Conservation (phyloP, 495 filamentous ascomycete species). For the Sphaerosporella brunnea region DNA sequence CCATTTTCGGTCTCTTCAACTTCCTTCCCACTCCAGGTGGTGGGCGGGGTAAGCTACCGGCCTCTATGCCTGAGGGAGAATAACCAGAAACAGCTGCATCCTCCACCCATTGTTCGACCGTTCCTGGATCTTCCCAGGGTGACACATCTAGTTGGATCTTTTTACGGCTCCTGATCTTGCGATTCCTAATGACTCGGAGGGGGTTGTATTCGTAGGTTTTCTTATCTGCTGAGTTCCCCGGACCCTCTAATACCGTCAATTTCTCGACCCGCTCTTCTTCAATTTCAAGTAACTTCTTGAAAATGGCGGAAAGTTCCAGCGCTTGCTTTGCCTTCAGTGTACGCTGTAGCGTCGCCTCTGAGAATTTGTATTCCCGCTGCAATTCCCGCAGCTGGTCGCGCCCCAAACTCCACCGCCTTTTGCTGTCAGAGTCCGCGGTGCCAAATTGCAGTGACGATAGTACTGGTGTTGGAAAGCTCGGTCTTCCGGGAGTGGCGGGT, state of each 20-base stretch:
- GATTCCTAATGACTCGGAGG: slow-evolving; percentile 23
- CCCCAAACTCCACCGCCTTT: slow-evolving; percentile 11
- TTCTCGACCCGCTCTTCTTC: neutral
- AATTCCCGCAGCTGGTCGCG: slow-evolving; percentile 19
- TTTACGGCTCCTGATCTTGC: slow-evolving; percentile 19
- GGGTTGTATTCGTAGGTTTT: slow-evolving; percentile 17
- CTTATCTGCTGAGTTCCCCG: slow-evolving; percentile 6
- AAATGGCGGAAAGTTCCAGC: slow-evolving; percentile 18
- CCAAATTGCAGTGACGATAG: slow-evolving; percentile 11
- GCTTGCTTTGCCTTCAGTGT: slow-evolving; percentile 24
- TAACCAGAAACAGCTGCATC: slow-evolving; percentile 11
- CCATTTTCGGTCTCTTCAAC: slow-evolving; percentile 21
- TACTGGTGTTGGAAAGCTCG: slow-evolving; percentile 3
- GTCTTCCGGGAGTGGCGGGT: slow-evolving; percentile 1
- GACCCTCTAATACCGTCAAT: neutral
- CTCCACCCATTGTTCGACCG: slow-evolving; percentile 22
- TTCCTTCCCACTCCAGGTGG: slow-evolving; percentile 15
- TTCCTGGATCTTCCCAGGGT: slow-evolving; percentile 22
- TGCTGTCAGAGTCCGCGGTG: slow-evolving; percentile 15
- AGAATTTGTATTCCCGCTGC: slow-evolving; percentile 18
- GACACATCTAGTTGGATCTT: slow-evolving; percentile 22
- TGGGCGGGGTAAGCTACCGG: slow-evolving; percentile 13
- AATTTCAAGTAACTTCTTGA: slow-evolving; percentile 18
- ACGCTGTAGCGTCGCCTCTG: slow-evolving; percentile 24
- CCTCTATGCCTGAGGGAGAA: neutral